phyloP scores from a whole-genome alignment of 2,329 filamentous ascomycete species.

The Colletotrichum euphorbiae region DNA sequence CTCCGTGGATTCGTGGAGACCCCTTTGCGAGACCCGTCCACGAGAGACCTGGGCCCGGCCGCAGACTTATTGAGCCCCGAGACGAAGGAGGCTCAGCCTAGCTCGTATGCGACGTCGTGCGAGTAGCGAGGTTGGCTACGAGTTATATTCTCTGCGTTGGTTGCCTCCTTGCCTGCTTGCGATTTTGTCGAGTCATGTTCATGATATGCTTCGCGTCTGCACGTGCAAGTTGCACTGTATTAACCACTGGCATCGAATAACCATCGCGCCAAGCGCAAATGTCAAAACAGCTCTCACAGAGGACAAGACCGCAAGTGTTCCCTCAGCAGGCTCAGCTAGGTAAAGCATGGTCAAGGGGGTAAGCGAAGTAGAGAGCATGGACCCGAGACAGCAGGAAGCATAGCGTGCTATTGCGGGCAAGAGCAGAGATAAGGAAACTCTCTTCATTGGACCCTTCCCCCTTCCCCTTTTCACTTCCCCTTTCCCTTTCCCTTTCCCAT shows the following conservation, averaged over 20 bases:
- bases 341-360: not conserved
- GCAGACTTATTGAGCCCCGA: slow-evolving; percentile 11
- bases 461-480: slow-evolving; percentile 8
- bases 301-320: not conserved
- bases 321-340: too few relatives aligned
- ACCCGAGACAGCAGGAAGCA: slow-evolving; percentile 29
- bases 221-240: not conserved
- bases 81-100: slow-evolving; percentile 20
- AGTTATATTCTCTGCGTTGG: not conserved
- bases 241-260: not conserved
- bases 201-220: not conserved
- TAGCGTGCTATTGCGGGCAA: not conserved
- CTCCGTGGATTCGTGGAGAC: slow-evolving; percentile 20
- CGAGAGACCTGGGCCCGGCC: not conserved
- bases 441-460: slow-evolving; percentile 23
- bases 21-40: not conserved
- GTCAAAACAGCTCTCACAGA: too few relatives aligned
- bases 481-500: slow-evolving; percentile 21
- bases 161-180: too few relatives aligned
- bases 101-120: slow-evolving; percentile 27
- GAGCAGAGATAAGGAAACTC: slow-evolving; percentile 32
- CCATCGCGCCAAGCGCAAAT: not conserved
- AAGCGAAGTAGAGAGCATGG: slow-evolving; percentile 1
- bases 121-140: not conserved
- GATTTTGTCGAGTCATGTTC: too few relatives aligned